Base-by-base conservation (phyloP, 352 stramenopile genomes). In the Phytophthora meadii region DNA sequence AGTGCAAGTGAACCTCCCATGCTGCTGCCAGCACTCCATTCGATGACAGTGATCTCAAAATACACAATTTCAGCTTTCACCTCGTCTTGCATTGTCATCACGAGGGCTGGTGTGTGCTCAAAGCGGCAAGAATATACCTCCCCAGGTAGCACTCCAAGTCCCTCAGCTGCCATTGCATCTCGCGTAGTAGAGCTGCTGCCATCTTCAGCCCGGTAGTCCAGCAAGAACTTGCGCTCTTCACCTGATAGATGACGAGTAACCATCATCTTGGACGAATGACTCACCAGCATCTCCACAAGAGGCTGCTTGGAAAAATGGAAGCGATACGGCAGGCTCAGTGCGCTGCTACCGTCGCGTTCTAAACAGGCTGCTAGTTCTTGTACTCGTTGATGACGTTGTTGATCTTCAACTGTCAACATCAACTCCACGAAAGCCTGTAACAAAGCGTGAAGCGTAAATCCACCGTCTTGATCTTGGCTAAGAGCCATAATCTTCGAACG, bases 401-500 rank as follows among this genome's bases (percentile, higher is more conserved):
- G 84, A 40, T 92, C 83, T 17, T 96, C 84, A 2, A 94, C 87
- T 8, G 88, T 80, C 3, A 96, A 60, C 77, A 96, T 87, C 3
- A 96, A 76, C 46, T 96, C 88, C 1, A 95, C 76, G 39, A 96
- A 80, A 2, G 82, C 88, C 42, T 96, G 88, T 3, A 95, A 59
- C 5, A 96, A 61, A 11, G 84, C 71, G 30, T 85, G 89, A 8
- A 91, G 52, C 78, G 91, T 94, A 15, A 94, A 70, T 11, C 84
- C 82, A 10, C 79, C 77, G 39, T 95, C 86, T 53, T 94, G 84
- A 10, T 96, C 87, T 74, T 94, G 87, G 50, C 87, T 85, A 1
- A 96, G 67, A 24, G 72, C 72, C 74, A 93, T 94, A 41, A 96
- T 93, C 70, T 93, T 94, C 2, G 87, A 95, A 17, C 88, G 85